phyloP scores from a whole-genome alignment of 371 early-diverging fungal genomes.

The Amoeboaphelidium protococcarum region DNA sequence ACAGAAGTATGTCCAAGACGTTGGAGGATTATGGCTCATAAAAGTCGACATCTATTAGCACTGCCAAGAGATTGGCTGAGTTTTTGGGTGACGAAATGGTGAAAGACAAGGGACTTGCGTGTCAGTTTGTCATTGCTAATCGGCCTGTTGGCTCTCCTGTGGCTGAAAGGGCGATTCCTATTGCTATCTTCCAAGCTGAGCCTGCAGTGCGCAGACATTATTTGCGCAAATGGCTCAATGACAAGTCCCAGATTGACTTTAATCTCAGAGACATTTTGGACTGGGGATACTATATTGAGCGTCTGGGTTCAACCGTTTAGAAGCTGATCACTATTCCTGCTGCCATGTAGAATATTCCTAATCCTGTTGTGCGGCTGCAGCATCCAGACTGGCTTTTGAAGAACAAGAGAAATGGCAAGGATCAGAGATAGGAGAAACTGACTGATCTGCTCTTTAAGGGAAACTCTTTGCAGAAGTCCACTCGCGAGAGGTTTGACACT shows the following conservation, averaged over 20 bases:
- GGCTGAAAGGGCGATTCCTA: conserved; percentile 88
- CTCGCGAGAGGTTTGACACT: not conserved
- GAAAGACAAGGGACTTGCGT: conserved; percentile 86
- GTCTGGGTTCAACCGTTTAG: conserved; percentile 83
- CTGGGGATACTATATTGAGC: conserved; percentile 96
- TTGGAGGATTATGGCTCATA: conserved; percentile 74
- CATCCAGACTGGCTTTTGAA: conserved; percentile 96
- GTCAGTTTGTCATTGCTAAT: conserved; percentile 81
- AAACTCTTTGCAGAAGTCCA: conserved; percentile 25
- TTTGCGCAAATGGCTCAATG: conserved; percentile 78
- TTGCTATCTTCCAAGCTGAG: conserved; percentile 79
- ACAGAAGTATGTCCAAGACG: conserved; percentile 87
- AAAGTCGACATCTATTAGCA: conserved; percentile 85
- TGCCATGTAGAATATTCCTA: conserved; percentile 77
- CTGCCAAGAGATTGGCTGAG: conserved; percentile 89
- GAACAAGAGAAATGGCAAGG: conserved; percentile 30
- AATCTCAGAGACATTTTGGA: conserved; percentile 82
- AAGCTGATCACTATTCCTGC: conserved; percentile 98
- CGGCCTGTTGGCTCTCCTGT: conserved; percentile 72
- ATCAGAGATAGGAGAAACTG: conserved; percentile 34
- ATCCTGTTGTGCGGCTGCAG: conserved; percentile 64
- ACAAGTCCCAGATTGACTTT: conserved; percentile 25
- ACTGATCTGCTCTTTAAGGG: conserved; percentile 67
- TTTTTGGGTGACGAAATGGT: conserved; percentile 95
- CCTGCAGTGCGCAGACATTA: conserved; percentile 47